Conservation (phyloP, 2,329 filamentous ascomycete genomes). For the Diplocarpon rosae region DNA sequence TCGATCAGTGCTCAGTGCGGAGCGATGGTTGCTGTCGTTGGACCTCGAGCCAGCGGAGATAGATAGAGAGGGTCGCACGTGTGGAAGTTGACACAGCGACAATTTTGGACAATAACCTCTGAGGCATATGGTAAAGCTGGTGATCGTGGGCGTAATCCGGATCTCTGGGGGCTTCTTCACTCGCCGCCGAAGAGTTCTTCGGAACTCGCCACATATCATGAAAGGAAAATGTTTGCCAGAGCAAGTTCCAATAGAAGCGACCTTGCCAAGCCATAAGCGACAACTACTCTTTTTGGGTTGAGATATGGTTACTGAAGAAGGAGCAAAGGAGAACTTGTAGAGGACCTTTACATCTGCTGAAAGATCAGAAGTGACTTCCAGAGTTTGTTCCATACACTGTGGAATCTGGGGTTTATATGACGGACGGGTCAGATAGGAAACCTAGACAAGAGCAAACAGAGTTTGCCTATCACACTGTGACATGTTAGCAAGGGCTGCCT, state of each 20-base stretch:
- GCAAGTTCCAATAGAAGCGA: too few species aligned
- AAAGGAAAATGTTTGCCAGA: not conserved
- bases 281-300: too few species aligned
- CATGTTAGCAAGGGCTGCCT: not conserved
- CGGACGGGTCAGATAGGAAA: not conserved
- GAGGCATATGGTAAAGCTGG: conserved; percentile 13
- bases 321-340: too few species aligned
- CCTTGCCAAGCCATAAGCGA: too few species aligned
- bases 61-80: conserved; percentile 11
- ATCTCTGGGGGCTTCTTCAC: not conserved
- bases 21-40: conserved; percentile 13
- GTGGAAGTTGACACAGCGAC: conserved; percentile 9
- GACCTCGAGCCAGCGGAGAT: conserved; percentile 22
- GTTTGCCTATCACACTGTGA: not conserved
- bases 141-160: conserved; percentile 10
- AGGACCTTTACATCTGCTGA: too few species aligned
- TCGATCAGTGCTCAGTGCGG: conserved; percentile 16
- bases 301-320: too few species aligned
- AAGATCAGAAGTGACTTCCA: too few species aligned
- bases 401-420: not conserved
- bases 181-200: not conserved
- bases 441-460: not conserved
- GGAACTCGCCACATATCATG: not conserved
- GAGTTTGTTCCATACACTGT: too few species aligned
- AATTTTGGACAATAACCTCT: conserved; percentile 15